Percentiles rank a stretch among this genome's conserved stretches.
Conservation (phyloP, 371 early-diverging fungal genomes). For the Coemansia sp. region DNA sequence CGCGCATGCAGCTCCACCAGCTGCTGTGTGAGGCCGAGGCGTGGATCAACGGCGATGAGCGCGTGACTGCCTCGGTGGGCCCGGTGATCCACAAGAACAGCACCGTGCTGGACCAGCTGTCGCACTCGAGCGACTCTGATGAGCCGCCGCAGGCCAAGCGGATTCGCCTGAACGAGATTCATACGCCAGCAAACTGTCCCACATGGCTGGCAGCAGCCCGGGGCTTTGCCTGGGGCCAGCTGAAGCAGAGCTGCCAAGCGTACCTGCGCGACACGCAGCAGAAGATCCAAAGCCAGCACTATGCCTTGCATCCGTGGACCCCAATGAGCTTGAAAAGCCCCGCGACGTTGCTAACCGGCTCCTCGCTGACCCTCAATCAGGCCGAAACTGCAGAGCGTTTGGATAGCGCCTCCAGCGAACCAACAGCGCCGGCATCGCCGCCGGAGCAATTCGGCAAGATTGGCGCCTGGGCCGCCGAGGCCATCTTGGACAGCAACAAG, state of each 20-base stretch:
- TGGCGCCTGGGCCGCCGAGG: not conserved
- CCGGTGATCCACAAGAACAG: not conserved
- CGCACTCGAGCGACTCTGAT: not conserved
- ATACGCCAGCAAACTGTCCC: conserved; percentile 17
- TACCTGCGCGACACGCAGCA: conserved; percentile 28
- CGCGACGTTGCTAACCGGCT: too few relatives aligned
- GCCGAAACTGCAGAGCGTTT: too few relatives aligned
- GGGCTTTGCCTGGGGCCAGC: conserved; percentile 37
- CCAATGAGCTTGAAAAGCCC: not conserved
- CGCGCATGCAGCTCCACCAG: conserved; percentile 38
- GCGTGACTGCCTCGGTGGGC: conserved; percentile 4
- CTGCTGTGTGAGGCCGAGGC: conserved; percentile 42
- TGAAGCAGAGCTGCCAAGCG: conserved; percentile 33
- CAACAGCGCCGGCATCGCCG: not conserved
- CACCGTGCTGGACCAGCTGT: too few relatives aligned
- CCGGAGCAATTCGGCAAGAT: not conserved
- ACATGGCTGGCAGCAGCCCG: conserved; percentile 36
- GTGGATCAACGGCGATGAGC: conserved; percentile 34
- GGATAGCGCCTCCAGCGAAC: too few relatives aligned
- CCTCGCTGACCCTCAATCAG: too few relatives aligned
- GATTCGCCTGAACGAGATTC: not conserved
- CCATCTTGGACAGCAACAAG: conserved; percentile 11
- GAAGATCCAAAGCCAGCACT: conserved; percentile 26
- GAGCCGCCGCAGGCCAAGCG: not conserved
- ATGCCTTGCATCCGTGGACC: conserved; percentile 26